These are phyloP conservation scores for Gentiana straminea DNA, from an alignment of 257 asterid species.

Conservation along the genomic window DNA sequence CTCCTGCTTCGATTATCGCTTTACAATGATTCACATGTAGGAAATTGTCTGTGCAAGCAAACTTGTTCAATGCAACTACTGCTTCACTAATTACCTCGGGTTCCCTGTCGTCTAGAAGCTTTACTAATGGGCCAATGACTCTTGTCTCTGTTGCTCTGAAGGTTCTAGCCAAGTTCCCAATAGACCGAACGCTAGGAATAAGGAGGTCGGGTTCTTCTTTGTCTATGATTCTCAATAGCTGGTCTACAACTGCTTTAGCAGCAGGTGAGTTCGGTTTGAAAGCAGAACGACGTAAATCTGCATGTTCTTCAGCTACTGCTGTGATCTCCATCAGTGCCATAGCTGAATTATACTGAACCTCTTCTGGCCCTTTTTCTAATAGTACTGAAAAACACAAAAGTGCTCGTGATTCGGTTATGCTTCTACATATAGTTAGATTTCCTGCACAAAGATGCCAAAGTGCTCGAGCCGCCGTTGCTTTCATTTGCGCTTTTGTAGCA, in stretches of 20 bases:
- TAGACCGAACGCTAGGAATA: slow-evolving; percentile 52
- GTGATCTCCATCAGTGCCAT: slow-evolving; percentile 85
- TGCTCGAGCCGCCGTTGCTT: slow-evolving; percentile 20
- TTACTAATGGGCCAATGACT: slow-evolving; percentile 47
- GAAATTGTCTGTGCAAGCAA: slow-evolving; percentile 50
- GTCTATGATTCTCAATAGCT: slow-evolving; percentile 39
- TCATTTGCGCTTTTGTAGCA: slow-evolving; percentile 16
- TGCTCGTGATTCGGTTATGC: slow-evolving; percentile 20
- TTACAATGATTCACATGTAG: slow-evolving; percentile 50
- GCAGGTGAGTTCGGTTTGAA: slow-evolving; percentile 71
- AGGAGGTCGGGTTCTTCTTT: slow-evolving; percentile 39
- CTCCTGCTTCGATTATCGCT: slow-evolving; percentile 38
- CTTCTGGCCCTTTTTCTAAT: slow-evolving; percentile 55
- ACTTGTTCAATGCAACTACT: slow-evolving; percentile 46
- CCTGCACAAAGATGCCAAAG: slow-evolving; percentile 20
- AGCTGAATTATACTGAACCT: slow-evolving; percentile 50
- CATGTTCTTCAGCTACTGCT: slow-evolving; percentile 47
- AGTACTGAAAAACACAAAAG: slow-evolving; percentile 17
- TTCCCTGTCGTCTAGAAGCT: slow-evolving; percentile 51
- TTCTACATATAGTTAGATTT: slow-evolving; percentile 9
- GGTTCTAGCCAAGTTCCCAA: slow-evolving; percentile 62
- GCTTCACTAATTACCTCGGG: slow-evolving; percentile 52
- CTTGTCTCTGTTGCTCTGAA: slow-evolving; percentile 69
- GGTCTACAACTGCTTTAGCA: slow-evolving; percentile 62
- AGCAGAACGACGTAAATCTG: slow-evolving; percentile 44